Evolutionary conservation across 352 stramenopile genomes (phyloP).

Genomic region (Phytophthora fragariaefolia): DNA sequence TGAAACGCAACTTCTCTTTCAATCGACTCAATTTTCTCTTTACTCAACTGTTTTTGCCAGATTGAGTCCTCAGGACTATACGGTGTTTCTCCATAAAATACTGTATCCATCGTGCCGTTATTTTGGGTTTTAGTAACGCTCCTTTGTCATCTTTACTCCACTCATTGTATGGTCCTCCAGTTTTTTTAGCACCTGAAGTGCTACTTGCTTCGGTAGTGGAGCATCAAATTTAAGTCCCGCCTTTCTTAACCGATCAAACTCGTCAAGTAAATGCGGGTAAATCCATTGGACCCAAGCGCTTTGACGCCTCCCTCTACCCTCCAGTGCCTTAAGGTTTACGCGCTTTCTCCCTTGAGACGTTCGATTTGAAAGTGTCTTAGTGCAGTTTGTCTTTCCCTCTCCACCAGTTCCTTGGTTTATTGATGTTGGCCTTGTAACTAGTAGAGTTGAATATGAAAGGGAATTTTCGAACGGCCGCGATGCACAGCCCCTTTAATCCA

Average conservation of each 20-base stretch:
- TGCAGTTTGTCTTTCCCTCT: neutral
- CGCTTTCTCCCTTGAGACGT: too few relatives aligned
- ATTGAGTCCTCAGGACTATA: constrained; percentile 10
- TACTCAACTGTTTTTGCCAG: too few relatives aligned
- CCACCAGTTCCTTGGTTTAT: constrained; percentile 11
- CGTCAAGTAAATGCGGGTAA: constrained; percentile 1
- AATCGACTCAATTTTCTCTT: too few relatives aligned
- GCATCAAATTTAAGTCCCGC: constrained; percentile 17
- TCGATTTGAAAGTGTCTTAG: too few relatives aligned
- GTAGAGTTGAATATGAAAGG: constrained; percentile 1
- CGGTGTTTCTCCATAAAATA: constrained; percentile 21
- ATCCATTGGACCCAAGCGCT: constrained; percentile 8
- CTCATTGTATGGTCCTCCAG: neutral
- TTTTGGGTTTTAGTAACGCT: constrained; percentile 2
- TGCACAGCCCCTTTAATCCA: neutral
- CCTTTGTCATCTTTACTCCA: neutral
- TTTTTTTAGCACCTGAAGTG: neutral
- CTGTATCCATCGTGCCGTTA: constrained; percentile 18
- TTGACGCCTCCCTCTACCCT: too few relatives aligned
- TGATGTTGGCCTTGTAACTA: constrained; percentile 12
- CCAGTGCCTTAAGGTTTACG: too few relatives aligned
- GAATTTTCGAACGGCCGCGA: neutral
- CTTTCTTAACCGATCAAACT: constrained; percentile 20
- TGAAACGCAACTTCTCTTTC: too few relatives aligned
- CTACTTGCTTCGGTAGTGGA: constrained; percentile 4